Evolutionary conservation across 148 eudicot genomes (phyloP).

Genomic region (Rhododendron mucronatum): DNA sequence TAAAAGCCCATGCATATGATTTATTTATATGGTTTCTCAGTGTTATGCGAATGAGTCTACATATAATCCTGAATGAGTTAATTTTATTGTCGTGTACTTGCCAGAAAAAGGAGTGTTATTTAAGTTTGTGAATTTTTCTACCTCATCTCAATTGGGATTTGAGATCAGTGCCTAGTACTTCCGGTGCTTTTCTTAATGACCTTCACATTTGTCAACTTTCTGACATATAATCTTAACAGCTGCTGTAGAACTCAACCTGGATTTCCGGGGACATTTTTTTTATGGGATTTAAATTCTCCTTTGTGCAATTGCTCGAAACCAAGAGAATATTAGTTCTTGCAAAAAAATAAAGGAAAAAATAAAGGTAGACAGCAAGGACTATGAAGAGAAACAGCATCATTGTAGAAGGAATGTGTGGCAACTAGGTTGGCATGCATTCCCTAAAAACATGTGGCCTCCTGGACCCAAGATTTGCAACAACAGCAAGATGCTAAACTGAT

Average conservation of each 20-base stretch:
- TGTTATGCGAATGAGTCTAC: not conserved
- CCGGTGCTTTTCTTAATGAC: not conserved
- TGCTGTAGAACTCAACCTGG: not conserved
- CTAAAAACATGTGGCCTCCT: not conserved
- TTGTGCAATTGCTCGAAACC: not conserved
- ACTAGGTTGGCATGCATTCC: not conserved
- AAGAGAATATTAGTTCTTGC: not conserved
- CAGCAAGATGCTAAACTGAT: not conserved
- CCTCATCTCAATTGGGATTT: not conserved
- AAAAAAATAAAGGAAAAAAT: not conserved
- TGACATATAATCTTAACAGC: not conserved
- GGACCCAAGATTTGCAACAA: not conserved
- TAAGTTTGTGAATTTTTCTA: not conserved
- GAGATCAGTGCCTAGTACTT: not conserved
- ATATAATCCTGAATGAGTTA: not conserved
- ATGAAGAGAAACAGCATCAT: not conserved
- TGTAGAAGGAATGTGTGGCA: not conserved
- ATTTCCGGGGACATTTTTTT: not conserved
- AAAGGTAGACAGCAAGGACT: not conserved
- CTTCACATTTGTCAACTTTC: conserved; percentile 5
- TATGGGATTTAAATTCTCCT: not conserved
- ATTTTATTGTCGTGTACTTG: not conserved
- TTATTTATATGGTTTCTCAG: not conserved
- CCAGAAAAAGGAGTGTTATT: not conserved
- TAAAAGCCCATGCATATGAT: not conserved